Conservation (phyloP, 2,329 filamentous ascomycete species). For the Epichloe aotearoae region DNA sequence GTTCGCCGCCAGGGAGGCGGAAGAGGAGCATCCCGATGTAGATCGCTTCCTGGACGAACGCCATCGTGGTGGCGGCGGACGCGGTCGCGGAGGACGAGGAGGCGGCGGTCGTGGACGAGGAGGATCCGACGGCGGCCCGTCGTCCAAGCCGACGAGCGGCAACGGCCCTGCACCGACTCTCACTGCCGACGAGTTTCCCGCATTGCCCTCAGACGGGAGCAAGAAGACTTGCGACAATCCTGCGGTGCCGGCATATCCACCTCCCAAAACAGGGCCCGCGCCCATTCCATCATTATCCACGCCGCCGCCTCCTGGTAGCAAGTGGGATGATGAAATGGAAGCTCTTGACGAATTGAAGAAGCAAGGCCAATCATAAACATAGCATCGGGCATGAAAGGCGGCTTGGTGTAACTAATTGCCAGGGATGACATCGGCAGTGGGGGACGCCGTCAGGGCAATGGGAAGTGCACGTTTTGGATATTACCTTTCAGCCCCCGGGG, state of each 20-base stretch:
- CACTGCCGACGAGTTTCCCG: slow-evolving; percentile 23
- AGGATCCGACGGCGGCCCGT: slow-evolving; percentile 7
- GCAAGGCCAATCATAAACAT: neutral
- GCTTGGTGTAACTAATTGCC: neutral
- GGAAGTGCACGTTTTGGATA: neutral
- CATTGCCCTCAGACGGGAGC: slow-evolving; percentile 16
- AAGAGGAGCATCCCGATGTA: slow-evolving; percentile 20
- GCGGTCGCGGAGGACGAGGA: slow-evolving; percentile 18
- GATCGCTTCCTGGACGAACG: slow-evolving; percentile 25
- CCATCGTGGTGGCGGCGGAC: slow-evolving; percentile 19
- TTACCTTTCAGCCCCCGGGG: too few species aligned
- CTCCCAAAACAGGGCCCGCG: neutral
- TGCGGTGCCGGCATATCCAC: slow-evolving; percentile 2
- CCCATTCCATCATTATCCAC: slow-evolving; percentile 12
- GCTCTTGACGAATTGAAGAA: slow-evolving; percentile 29
- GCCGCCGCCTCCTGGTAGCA: slow-evolving; percentile 21
- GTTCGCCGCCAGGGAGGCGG: slow-evolving; percentile 25
- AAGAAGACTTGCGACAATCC: slow-evolving; percentile 12
- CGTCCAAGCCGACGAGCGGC: slow-evolving; percentile 6
- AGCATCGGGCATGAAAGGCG: neutral
- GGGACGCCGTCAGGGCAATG: neutral
- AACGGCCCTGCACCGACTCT: slow-evolving; percentile 11
- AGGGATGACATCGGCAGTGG: neutral
- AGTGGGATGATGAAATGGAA: slow-evolving; percentile 48
- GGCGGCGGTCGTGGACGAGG: slow-evolving; percentile 21